Evolutionary conservation across 2,329 filamentous ascomycete genomes (phyloP).

Genomic region (Trichoderma polysporum): DNA sequence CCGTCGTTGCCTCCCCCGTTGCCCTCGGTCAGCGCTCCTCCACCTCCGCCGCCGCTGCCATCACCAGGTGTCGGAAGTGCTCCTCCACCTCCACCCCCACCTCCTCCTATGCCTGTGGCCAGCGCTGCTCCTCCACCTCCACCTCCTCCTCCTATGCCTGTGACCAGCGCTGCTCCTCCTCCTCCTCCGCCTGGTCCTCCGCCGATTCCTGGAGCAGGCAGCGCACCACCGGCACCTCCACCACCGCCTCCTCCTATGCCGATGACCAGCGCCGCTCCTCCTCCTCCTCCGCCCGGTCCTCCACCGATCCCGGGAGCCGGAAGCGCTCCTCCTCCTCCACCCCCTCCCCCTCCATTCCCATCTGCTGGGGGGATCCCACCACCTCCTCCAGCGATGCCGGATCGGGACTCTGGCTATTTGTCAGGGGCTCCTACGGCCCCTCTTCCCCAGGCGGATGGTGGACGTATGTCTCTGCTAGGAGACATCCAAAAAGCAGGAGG

Average conservation of each 20-base stretch:
- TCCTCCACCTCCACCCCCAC: slow-evolving; percentile 66
- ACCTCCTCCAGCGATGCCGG: slow-evolving; percentile 53
- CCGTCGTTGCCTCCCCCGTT: slow-evolving; percentile 36
- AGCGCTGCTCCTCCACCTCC: slow-evolving; percentile 48
- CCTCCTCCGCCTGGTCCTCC: slow-evolving; percentile 22
- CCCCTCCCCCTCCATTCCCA: slow-evolving; percentile 39
- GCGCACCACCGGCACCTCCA: slow-evolving; percentile 42
- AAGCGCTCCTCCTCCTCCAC: slow-evolving; percentile 34
- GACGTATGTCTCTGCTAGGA: slow-evolving; percentile 62
- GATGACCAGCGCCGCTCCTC: slow-evolving; percentile 32
- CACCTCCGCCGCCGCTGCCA: slow-evolving; percentile 39
- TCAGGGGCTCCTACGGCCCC: slow-evolving; percentile 51
- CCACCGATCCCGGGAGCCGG: slow-evolving; percentile 43
- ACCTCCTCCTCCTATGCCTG: slow-evolving; percentile 27
- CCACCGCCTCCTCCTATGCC: slow-evolving; percentile 34
- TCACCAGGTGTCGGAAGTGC: slow-evolving; percentile 28
- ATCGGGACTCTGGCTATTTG: slow-evolving; percentile 57
- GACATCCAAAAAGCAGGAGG: slow-evolving; percentile 71
- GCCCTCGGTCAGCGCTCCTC: slow-evolving; percentile 33
- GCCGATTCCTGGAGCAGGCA: slow-evolving; percentile 34
- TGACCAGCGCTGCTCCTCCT: slow-evolving; percentile 30
- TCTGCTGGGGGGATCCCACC: slow-evolving; percentile 34
- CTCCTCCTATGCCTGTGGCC: slow-evolving; percentile 32
- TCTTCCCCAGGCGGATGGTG: slow-evolving; percentile 43
- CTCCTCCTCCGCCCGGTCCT: slow-evolving; percentile 40